Evolutionary conservation across 1,139 yeast species (phyloP).

Genomic region (Yamadazyma songkhlaensis): DNA sequence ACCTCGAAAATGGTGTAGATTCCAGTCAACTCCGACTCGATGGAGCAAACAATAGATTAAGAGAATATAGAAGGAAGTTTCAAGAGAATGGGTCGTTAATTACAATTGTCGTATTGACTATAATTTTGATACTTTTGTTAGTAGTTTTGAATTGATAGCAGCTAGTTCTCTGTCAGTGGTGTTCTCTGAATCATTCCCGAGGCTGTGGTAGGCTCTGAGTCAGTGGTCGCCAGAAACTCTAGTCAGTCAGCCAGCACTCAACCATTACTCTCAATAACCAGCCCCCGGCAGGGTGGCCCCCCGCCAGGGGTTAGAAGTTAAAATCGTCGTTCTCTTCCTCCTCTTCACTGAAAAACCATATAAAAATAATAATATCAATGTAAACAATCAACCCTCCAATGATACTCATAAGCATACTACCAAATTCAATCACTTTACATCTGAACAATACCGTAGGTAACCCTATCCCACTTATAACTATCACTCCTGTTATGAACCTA

Average conservation of each 20-base stretch:
- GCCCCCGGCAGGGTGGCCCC: no score
- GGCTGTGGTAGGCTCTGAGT: no score
- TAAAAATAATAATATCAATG: conserved; percentile 63
- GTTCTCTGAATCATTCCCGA: no score
- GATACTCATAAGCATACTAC: conserved; percentile 64
- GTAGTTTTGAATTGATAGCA: conserved; percentile 50
- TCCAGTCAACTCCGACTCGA: conserved; percentile 48
- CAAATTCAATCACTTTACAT: conserved; percentile 51
- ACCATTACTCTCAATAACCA: no score
- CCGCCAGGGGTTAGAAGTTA: no score
- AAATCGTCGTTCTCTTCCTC: conserved; percentile 56
- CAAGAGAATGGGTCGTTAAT: conserved; percentile 71
- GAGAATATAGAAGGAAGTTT: conserved; percentile 52
- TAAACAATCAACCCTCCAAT: conserved; percentile 73
- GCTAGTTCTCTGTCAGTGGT: no score
- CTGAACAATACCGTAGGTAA: conserved; percentile 67
- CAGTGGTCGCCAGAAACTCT: no score
- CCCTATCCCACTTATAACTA: conserved; percentile 67
- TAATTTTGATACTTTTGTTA: conserved; percentile 56
- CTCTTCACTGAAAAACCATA: conserved; percentile 63
- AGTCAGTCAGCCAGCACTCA: no score
- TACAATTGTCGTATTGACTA: conserved; percentile 61
- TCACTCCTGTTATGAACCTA: conserved; percentile 60
- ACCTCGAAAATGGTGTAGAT: conserved; percentile 68
- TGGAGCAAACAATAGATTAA: conserved; percentile 54